Percentiles rank a stretch among this genome's conserved stretches.
phyloP scores from a whole-genome alignment of 192 early-diverging fungal genomes.

The Funneliformis mosseae region DNA sequence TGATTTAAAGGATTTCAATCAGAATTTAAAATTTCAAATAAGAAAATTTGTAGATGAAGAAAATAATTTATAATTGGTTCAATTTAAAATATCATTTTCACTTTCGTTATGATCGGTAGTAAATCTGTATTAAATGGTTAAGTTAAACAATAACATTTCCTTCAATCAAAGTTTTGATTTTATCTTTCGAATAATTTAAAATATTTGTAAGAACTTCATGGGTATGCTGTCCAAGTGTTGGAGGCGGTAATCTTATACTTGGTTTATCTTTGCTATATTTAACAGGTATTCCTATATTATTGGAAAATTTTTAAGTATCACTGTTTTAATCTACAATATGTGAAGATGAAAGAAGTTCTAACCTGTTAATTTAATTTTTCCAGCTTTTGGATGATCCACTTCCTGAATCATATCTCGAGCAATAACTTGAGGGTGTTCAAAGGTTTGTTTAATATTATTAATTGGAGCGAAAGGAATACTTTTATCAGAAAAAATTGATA shows the following conservation, averaged over 20 bases:
- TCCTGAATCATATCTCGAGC: slow-evolving; percentile 75
- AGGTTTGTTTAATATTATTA: slow-evolving; percentile 45
- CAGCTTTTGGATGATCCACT: slow-evolving; percentile 81
- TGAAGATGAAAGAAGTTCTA: slow-evolving; percentile 26
- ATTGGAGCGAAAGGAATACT: slow-evolving; percentile 83
- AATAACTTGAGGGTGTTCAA: slow-evolving; percentile 67
- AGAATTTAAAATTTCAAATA: too few relatives aligned
- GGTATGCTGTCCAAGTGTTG: slow-evolving; percentile 87
- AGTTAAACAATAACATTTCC: not conserved
- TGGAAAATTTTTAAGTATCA: not conserved
- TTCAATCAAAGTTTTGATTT: not conserved
- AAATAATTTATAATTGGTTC: too few relatives aligned
- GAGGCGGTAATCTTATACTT: slow-evolving; percentile 74
- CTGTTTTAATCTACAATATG: not conserved
- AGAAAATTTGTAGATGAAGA: too few relatives aligned
- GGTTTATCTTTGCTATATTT: slow-evolving; percentile 72
- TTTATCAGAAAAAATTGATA: slow-evolving; percentile 61
- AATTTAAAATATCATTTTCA: too few relatives aligned
- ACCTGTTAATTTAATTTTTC: slow-evolving; percentile 76
- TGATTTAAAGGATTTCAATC: too few relatives aligned
- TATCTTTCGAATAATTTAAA: slow-evolving; percentile 60
- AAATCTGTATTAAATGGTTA: too few relatives aligned
- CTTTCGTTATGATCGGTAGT: too few relatives aligned
- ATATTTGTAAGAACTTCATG: slow-evolving; percentile 68
- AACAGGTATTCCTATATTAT: slow-evolving; percentile 60